phyloP scores from a whole-genome alignment of 129 eudicot genomes.

The Kitagawia praeruptora region DNA sequence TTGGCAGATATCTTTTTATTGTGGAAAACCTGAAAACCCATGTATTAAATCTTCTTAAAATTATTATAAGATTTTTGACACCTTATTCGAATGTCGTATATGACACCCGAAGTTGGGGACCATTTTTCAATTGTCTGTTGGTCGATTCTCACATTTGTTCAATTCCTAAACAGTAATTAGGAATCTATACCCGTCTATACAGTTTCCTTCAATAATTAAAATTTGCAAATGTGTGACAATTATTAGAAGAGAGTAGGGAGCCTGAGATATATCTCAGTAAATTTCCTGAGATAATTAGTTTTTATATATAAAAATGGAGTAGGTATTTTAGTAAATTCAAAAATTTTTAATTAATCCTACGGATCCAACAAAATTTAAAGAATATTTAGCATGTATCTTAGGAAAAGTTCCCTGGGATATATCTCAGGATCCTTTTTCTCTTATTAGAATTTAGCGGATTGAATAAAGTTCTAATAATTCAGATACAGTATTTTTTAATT shows the following conservation, averaged over 20 bases:
- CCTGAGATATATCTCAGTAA: too few species aligned
- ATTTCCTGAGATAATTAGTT: too few species aligned
- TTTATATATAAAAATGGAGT: too few species aligned
- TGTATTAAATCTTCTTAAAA: neutral
- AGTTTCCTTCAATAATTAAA: neutral
- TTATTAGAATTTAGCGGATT: neutral
- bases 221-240: neutral
- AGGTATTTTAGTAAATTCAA: too few species aligned
- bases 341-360: too few species aligned
- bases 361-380: too few species aligned
- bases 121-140: neutral
- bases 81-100: neutral
- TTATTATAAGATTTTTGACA: neutral
- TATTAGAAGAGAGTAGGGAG: too few species aligned
- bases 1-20: neutral
- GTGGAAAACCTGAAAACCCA: neutral
- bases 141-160: neutral
- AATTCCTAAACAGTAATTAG: neutral
- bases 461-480: neutral
- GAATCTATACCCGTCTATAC: neutral
- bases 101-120: neutral
- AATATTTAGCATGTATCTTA: too few species aligned
- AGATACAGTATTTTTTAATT: neutral
- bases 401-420: too few species aligned
- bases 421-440: too few species aligned